Conservation (phyloP, 2,329 filamentous ascomycete genomes). For the Penicillium crustosum region DNA sequence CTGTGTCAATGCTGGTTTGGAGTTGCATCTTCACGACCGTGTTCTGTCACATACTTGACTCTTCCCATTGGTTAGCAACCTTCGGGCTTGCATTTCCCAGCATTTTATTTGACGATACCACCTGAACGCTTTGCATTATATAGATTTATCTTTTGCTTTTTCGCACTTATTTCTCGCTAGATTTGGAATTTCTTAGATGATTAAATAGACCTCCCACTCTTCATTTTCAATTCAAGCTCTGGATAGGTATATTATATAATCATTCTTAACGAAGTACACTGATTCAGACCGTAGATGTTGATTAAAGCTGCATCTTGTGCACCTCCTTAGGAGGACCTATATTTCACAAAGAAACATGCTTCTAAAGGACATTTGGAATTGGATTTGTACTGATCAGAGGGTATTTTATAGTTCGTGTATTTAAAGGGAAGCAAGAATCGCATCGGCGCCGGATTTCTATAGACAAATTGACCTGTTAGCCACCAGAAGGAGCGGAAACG, state of each 20-base stretch:
- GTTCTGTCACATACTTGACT: background rate
- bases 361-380: background rate
- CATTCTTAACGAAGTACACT: too few species aligned
- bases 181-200: background rate
- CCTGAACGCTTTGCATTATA: background rate
- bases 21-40: slow-evolving; percentile 29
- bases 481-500: background rate
- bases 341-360: background rate
- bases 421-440: slow-evolving; percentile 36
- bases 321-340: background rate
- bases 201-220: background rate
- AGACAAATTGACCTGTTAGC: background rate
- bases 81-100: background rate
- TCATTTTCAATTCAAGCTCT: background rate
- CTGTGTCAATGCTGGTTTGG: slow-evolving; percentile 24
- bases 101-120: slow-evolving; percentile 4
- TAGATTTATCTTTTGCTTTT: background rate
- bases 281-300: background rate
- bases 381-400: background rate
- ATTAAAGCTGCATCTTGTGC: background rate
- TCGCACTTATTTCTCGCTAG: background rate
- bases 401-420: background rate
- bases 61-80: background rate
- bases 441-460: slow-evolving; percentile 35
- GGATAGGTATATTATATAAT: background rate